Conservation (phyloP, 768 basidiomycete species). For the Mycena filopes region DNA sequence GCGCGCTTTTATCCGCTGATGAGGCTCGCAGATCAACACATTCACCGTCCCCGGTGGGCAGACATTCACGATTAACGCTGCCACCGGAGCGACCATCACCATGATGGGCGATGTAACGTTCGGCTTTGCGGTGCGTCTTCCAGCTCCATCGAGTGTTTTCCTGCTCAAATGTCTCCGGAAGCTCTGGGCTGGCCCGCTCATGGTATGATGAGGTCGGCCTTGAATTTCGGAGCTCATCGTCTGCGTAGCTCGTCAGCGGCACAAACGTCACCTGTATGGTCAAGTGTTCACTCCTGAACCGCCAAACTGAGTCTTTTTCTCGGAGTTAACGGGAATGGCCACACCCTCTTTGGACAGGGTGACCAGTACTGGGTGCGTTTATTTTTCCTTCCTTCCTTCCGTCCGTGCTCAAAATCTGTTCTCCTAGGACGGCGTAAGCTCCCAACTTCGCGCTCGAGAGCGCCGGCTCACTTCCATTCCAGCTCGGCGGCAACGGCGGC, state of each 20-base stretch:
- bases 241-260: slow-evolving; percentile 17
- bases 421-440: slow-evolving; percentile 12
- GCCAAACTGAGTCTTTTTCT: too few relatives aligned
- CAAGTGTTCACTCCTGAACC: background rate
- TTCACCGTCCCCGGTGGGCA: slow-evolving; percentile 57
- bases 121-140: slow-evolving; percentile 44
- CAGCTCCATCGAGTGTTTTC: too few relatives aligned
- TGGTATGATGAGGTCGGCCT: too few relatives aligned
- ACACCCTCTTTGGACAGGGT: slow-evolving; percentile 25
- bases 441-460: slow-evolving; percentile 5
- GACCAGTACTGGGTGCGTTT: slow-evolving; percentile 25
- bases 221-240: slow-evolving; percentile 6
- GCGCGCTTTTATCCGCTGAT: too few relatives aligned
- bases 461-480: background rate
- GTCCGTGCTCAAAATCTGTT: slow-evolving; percentile 2
- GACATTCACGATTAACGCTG: slow-evolving; percentile 52
- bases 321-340: slow-evolving; percentile 20
- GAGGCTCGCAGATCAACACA: slow-evolving; percentile 50
- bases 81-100: slow-evolving; percentile 54
- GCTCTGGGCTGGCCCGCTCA: slow-evolving; percentile 39
- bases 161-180: too few relatives aligned
- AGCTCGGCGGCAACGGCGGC: slow-evolving; percentile 30
- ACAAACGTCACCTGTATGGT: slow-evolving; percentile 25
- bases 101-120: slow-evolving; percentile 58
- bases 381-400: background rate